Evolutionary conservation across 345 rosid species (phyloP).

Genomic region (Boechera divaricarpa): DNA sequence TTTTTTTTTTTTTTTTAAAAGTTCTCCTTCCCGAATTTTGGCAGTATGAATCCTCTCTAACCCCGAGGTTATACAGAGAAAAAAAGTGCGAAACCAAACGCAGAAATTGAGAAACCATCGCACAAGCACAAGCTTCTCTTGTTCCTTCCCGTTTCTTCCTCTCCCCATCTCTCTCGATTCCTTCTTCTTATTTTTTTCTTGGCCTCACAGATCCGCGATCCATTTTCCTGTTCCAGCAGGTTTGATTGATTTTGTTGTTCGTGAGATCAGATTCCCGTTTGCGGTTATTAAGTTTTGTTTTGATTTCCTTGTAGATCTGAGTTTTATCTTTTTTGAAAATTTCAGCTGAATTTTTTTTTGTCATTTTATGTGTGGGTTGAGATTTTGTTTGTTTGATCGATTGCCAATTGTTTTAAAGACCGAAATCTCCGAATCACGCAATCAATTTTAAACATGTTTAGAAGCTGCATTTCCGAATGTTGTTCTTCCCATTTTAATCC

Average conservation of each 20-base stretch:
- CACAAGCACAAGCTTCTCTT: slow-evolving; percentile 16
- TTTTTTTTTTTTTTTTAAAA: neutral
- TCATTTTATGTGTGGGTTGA: neutral
- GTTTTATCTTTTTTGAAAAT: neutral
- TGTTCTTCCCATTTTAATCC: neutral
- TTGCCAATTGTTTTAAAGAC: neutral
- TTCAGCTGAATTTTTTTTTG: slow-evolving; percentile 24
- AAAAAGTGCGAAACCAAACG: slow-evolving; percentile 7
- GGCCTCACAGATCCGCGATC: slow-evolving; percentile 26
- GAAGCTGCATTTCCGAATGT: slow-evolving; percentile 13
- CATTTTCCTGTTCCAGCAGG: slow-evolving; percentile 23
- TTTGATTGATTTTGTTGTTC: slow-evolving; percentile 29
- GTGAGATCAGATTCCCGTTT: slow-evolving; percentile 6
- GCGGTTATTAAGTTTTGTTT: neutral
- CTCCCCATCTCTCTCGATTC: slow-evolving; percentile 3
- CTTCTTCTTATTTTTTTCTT: neutral
- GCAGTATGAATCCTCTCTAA: neutral
- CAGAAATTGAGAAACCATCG: slow-evolving; percentile 7
- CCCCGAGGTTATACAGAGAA: neutral
- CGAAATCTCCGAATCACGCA: neutral
- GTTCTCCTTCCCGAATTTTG: neutral
- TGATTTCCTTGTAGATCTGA: slow-evolving; percentile 13
- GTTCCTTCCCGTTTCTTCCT: slow-evolving; percentile 1
- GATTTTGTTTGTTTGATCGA: neutral
- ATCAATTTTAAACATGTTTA: neutral